Conservation (phyloP, 768 basidiomycete genomes). For the Mycena latifolia region DNA sequence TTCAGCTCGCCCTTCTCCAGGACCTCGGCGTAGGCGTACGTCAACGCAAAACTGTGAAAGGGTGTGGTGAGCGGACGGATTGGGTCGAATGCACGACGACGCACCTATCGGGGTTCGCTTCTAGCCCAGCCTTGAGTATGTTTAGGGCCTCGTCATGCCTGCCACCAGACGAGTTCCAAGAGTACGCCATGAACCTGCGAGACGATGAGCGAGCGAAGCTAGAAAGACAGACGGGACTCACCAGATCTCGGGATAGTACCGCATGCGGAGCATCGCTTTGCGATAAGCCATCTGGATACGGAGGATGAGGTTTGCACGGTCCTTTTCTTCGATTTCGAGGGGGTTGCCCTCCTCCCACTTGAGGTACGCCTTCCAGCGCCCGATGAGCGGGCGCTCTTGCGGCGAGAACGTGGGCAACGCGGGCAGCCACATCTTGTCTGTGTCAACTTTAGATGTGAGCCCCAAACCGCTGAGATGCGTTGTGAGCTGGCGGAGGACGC, state of each 20-base stretch:
- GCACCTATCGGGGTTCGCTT: slow-evolving; percentile 88
- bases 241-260: slow-evolving; percentile 97
- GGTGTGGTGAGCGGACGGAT: background rate
- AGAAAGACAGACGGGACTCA: slow-evolving; percentile 46
- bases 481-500: slow-evolving; percentile 84
- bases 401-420: slow-evolving; percentile 79
- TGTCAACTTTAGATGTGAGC: slow-evolving; percentile 56
- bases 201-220: slow-evolving; percentile 15
- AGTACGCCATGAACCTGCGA: slow-evolving; percentile 91
- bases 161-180: slow-evolving; percentile 80
- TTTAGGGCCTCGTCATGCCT: slow-evolving; percentile 85
- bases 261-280: slow-evolving; percentile 92
- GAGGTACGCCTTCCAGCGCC: slow-evolving; percentile 91
- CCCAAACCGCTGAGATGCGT: slow-evolving; percentile 73
- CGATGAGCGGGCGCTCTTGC: slow-evolving; percentile 80
- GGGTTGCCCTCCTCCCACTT: slow-evolving; percentile 98
- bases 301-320: slow-evolving; percentile 71
- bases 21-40: slow-evolving; percentile 87
- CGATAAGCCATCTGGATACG: slow-evolving; percentile 88
- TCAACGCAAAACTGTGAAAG: slow-evolving; percentile 81
- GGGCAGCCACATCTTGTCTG: slow-evolving; percentile 70
- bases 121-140: slow-evolving; percentile 87
- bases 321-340: slow-evolving; percentile 90
- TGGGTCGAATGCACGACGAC: slow-evolving; percentile 18
- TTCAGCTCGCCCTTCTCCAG: slow-evolving; percentile 61